Evolutionary conservation across 331 rosid species (phyloP).

Genomic region (Telfairia occidentalis): DNA sequence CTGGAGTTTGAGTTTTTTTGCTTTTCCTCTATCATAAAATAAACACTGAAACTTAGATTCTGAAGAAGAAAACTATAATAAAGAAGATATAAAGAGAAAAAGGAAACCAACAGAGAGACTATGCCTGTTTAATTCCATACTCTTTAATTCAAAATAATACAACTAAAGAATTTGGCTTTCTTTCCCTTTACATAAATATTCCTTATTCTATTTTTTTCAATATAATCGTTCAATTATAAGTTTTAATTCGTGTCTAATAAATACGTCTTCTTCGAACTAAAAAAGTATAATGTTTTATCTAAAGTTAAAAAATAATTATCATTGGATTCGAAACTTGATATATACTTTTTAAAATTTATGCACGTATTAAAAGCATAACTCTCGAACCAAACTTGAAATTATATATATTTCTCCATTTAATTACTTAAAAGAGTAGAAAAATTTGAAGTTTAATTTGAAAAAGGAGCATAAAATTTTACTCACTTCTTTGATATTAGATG

Average conservation of each 20-base stretch:
- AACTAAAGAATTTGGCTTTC: background rate
- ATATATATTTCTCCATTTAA: too few relatives aligned
- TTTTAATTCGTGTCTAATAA: too few relatives aligned
- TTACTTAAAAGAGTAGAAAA: slow-evolving; percentile 18
- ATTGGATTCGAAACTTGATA: too few relatives aligned
- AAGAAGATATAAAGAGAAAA: background rate
- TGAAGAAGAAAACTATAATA: background rate
- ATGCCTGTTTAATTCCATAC: background rate
- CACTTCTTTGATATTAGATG: slow-evolving; percentile 75
- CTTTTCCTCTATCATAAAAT: background rate
- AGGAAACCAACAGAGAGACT: background rate
- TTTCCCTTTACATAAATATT: slow-evolving; percentile 3
- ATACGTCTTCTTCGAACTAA: too few relatives aligned
- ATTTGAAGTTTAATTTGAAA: slow-evolving; percentile 28
- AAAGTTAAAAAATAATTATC: too few relatives aligned
- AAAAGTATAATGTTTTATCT: too few relatives aligned
- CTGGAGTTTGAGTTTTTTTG: slow-evolving; percentile 6
- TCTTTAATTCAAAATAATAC: slow-evolving; percentile 6
- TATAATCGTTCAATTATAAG: background rate
- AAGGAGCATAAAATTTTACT: slow-evolving; percentile 39
- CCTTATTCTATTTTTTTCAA: background rate
- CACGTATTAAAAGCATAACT: too few relatives aligned
- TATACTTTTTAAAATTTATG: too few relatives aligned
- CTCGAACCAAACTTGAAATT: too few relatives aligned
- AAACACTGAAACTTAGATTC: slow-evolving; percentile 2